Base-by-base conservation (phyloP, 495 filamentous ascomycete species). In the Chaetomidium leptoderma region DNA sequence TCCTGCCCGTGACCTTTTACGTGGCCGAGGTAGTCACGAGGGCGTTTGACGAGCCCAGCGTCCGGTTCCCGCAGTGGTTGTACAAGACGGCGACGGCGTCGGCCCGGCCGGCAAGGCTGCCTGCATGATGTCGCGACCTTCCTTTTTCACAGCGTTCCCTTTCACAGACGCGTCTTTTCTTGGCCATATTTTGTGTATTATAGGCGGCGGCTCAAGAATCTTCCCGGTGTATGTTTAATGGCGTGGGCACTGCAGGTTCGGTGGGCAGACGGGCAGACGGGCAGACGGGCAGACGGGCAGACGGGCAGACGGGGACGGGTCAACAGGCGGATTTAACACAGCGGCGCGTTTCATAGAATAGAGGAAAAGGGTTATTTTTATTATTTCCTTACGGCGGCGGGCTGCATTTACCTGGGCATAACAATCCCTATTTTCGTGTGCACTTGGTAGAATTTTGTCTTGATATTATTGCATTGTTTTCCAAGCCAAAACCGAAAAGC, bases 1-100 rank as follows among this genome's bases (percentile, higher is more conserved):
- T 84, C 4, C 61, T 85, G 48, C 81, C 82, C 2, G 45, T 82
- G 19, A 86, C 81, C 0, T 63, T 86, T 0, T 85, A 78, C 70
- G 27, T 76, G n/a, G 80, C 81, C 16, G 82, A 84, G 56, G 36
- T 84, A 4, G 72, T 77, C 19, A 84, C 82, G 9, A 75, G 70
- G 61, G 29, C 75, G 30, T 66, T 86, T 53, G 83, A 86, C 60
- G 76, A 81, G 60, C 83, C 81, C 0, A 79, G 76, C 48, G 71
- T 84, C 30, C 71, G 64, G 55, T 76, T 85, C 61, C 66, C 78
- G 23, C 71, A 71, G 45, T 83, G 82, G 82, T 46, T 79, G 35
- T 83, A 83, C 64, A 67, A 61, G 40, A 74, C 66, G 59, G 53
- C 63, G 27, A 24, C 53, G 29, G 24, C 50, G 0, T 3, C 24